These are phyloP conservation scores for Helicocarpus griseus DNA, from an alignment of 2,329 filamentous ascomycete species.

Conservation along the genomic window DNA sequence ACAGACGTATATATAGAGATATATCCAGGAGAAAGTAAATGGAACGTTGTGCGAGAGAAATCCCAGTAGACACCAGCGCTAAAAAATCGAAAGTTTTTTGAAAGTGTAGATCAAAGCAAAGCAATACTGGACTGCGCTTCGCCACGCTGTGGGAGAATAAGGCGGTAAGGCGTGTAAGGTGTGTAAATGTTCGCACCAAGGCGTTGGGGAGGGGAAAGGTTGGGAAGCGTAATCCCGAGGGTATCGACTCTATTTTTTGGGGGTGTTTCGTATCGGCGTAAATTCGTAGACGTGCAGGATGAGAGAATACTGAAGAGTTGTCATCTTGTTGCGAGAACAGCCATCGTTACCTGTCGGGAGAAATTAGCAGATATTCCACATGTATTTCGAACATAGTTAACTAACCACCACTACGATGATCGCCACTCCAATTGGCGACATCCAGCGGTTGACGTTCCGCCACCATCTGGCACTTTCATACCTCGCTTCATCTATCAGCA, in stretches of 20 bases:
- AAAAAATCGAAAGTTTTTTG: background rate
- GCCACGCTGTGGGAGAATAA: constrained; percentile 2
- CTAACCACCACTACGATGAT: constrained; percentile 48
- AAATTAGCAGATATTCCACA: background rate
- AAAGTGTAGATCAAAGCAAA: background rate
- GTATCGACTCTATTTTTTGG: constrained; percentile 3
- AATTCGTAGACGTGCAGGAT: background rate
- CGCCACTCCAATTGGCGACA: constrained; percentile 48
- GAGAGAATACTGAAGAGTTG: background rate
- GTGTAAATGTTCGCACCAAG: background rate
- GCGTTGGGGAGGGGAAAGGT: background rate
- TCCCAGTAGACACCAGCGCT: constrained; percentile 3
- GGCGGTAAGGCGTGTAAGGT: background rate
- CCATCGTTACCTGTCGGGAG: constrained; percentile 1
- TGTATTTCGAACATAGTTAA: constrained; percentile 9
- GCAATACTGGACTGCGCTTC: constrained; percentile 2
- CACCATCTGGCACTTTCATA: constrained; percentile 56
- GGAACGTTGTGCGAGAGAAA: background rate
- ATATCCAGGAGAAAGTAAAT: background rate
- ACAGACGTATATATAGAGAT: background rate
- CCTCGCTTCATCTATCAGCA: constrained; percentile 38
- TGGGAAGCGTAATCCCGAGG: background rate
- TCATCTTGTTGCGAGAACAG: constrained; percentile 8
- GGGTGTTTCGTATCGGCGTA: background rate
- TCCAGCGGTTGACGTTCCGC: constrained; percentile 53